A percentile compares a stretch with the other conserved stretches of the same genome.
These are phyloP conservation scores for Saturnispora halmiae DNA, from an alignment of 805 yeast genomes.

Conservation along the genomic window DNA sequence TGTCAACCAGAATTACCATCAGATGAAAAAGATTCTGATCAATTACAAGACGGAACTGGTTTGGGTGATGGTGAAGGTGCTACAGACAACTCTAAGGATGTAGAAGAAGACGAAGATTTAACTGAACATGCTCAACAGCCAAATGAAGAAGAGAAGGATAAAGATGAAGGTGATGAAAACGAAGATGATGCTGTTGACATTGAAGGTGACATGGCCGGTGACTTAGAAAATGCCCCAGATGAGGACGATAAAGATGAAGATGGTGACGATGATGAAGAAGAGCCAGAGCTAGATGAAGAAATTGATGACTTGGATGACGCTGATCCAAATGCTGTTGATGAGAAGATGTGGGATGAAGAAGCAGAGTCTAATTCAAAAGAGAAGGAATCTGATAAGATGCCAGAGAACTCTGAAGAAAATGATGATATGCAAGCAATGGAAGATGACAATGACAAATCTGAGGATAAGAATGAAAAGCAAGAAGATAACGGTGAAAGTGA, in stretches of 20 bases:
- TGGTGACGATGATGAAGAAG: conserved; percentile 37
- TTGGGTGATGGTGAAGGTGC: conserved; percentile 82
- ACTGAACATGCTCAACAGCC: conserved; percentile 65
- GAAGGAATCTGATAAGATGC: conserved; percentile 67
- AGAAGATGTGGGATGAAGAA: conserved; percentile 97
- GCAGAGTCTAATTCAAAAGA: conserved; percentile 68
- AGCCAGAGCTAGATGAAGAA: conserved; percentile 79
- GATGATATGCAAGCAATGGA: conserved; percentile 30
- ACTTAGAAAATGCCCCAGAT: conserved; percentile 68
- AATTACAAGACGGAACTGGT: conserved; percentile 83
- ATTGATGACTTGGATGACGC: conserved; percentile 80
- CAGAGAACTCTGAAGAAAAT: conserved; percentile 44
- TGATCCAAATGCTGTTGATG: conserved; percentile 93
- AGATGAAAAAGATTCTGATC: conserved; percentile 48
- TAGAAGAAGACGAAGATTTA: conserved; percentile 86
- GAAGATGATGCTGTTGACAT: conserved; percentile 87
- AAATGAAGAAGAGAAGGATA: conserved; percentile 61
- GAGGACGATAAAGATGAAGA: conserved; percentile 44
- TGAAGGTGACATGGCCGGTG: conserved; percentile 97
- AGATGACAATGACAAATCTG: conserved; percentile 26
- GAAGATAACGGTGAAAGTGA: conserved; percentile 31
- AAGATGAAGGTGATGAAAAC: conserved; percentile 55
- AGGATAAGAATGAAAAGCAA: conserved; percentile 28
- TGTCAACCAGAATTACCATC: conserved; percentile 81
- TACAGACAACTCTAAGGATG: conserved; percentile 68